Evolutionary conservation across 352 stramenopile genomes (phyloP).

Genomic region (Phytophthora macrochlamydospora): DNA sequence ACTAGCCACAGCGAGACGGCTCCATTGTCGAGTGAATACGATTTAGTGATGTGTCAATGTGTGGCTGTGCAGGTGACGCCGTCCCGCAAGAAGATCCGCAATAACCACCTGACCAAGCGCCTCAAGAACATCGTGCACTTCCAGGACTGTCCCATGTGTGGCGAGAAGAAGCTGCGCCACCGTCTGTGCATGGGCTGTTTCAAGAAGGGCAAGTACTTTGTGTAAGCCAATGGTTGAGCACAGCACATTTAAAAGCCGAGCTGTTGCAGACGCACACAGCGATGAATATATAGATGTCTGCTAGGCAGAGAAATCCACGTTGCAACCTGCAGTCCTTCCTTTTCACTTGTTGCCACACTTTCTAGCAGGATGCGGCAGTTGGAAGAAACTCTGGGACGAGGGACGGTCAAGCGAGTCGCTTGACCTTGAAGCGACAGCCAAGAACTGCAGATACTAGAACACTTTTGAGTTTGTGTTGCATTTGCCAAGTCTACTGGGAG

Average conservation of each 20-base stretch:
- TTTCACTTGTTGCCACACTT: background rate
- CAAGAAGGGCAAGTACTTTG: constrained; percentile 93
- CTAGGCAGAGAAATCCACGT: constrained; percentile 13
- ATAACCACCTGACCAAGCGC: constrained; percentile 88
- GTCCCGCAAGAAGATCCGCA: constrained; percentile 87
- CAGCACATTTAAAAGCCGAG: too few relatives aligned
- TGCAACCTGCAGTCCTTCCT: background rate
- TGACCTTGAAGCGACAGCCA: too few relatives aligned
- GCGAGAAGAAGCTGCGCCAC: constrained; percentile 89
- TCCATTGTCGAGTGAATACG: too few relatives aligned
- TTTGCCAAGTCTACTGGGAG: too few relatives aligned
- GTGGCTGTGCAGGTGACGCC: constrained; percentile 70
- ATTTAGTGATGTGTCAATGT: constrained; percentile 8
- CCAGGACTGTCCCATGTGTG: constrained; percentile 81
- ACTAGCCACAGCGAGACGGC: too few relatives aligned
- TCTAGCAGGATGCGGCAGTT: constrained; percentile 1
- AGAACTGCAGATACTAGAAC: too few relatives aligned
- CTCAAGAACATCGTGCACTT: constrained; percentile 93
- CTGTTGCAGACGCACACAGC: background rate
- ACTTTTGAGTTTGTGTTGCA: too few relatives aligned
- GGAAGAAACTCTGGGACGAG: background rate
- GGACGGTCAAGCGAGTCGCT: too few relatives aligned
- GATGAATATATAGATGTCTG: constrained; percentile 45
- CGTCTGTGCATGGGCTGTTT: constrained; percentile 91
- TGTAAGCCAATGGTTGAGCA: constrained; percentile 40